These are phyloP conservation scores for Phylloporus arenicola DNA, from an alignment of 768 basidiomycete species.

Conservation along the genomic window DNA sequence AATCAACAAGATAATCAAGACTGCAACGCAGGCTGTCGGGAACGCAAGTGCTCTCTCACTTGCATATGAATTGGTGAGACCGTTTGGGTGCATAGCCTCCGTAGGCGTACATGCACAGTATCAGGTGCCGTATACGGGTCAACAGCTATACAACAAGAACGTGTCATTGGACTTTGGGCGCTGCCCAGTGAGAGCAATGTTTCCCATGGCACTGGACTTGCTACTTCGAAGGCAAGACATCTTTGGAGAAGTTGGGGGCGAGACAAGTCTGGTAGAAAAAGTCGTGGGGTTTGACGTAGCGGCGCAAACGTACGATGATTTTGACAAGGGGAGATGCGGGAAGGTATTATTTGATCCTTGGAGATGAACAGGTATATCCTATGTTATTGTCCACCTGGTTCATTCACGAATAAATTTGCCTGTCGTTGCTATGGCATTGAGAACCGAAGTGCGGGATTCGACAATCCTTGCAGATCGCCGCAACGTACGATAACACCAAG, in stretches of 20 bases:
- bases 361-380: constrained; percentile 29
- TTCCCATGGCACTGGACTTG: constrained; percentile 64
- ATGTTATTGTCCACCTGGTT: no score
- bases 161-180: constrained; percentile 76
- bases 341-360: constrained; percentile 78
- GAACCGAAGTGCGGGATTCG: constrained; percentile 27
- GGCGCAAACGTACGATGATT: constrained; percentile 53
- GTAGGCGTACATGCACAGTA: constrained; percentile 65
- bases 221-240: constrained; percentile 66
- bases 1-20: neutral
- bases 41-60: constrained; percentile 57
- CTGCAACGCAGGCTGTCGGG: constrained; percentile 58
- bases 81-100: constrained; percentile 71
- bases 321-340: constrained; percentile 68
- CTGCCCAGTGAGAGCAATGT: constrained; percentile 75
- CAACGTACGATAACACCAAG: constrained; percentile 55
- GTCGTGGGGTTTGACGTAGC: constrained; percentile 59
- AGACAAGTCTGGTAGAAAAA: constrained; percentile 59
- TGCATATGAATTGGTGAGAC: constrained; percentile 64
- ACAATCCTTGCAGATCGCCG: constrained; percentile 57
- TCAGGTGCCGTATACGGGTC: constrained; percentile 50
- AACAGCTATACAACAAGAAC: constrained; percentile 68
- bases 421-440: constrained; percentile 20
- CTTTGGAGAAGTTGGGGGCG: constrained; percentile 63
- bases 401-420: no score